phyloP scores from a whole-genome alignment of 2,329 filamentous ascomycete genomes.

The Pyrenochaeta sp. region DNA sequence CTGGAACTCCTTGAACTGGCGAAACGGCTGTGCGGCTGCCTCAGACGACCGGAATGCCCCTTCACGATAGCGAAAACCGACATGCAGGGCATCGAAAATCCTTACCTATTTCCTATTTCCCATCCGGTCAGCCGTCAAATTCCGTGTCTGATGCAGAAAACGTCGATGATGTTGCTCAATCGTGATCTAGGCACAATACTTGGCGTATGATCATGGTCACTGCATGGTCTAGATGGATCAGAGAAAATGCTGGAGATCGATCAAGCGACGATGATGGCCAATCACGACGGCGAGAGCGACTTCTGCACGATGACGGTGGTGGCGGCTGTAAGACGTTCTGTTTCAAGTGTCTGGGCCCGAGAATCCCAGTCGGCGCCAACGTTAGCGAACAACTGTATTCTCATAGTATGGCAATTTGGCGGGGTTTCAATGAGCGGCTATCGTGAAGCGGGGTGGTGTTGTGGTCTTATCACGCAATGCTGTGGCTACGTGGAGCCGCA shows the following conservation, averaged over 20 bases:
- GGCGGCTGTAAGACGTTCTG: slow-evolving; percentile 1
- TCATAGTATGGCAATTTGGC: no score
- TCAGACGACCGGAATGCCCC: no score
- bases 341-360: background rate
- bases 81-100: background rate
- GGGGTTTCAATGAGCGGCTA: background rate
- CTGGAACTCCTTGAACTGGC: no score
- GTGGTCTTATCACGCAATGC: no score
- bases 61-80: no score
- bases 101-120: background rate
- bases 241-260: slow-evolving; percentile 16
- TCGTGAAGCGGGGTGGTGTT: slow-evolving; percentile 1
- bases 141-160: background rate
- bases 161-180: background rate
- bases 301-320: slow-evolving; percentile 23
- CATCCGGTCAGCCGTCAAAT: background rate
- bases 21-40: no score
- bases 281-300: slow-evolving; percentile 7
- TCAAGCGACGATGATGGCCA: background rate
- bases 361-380: background rate
- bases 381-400: background rate
- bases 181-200: background rate
- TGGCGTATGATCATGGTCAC: no score
- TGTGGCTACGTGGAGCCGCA: no score
- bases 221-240: slow-evolving; percentile 18